phyloP scores from a whole-genome alignment of 208 protist genomes.

The Wallacemonas sp. region DNA sequence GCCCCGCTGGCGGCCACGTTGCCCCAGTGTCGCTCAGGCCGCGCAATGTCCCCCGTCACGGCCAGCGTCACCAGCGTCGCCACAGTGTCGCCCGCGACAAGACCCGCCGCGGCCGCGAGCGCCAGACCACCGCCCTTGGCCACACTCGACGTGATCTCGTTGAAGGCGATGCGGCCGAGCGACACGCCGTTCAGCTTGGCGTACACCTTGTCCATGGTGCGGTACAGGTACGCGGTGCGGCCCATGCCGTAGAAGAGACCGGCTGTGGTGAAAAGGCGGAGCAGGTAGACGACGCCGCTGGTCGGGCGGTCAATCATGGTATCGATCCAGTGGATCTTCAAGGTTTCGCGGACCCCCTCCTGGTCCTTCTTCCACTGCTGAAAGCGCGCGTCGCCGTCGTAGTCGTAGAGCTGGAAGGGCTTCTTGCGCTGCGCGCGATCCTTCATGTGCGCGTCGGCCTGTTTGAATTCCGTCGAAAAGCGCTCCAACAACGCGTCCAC shows the following conservation, averaged over 20 bases:
- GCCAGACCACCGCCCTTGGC: constrained; percentile 63
- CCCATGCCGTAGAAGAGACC: constrained; percentile 81
- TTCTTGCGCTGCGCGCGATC: constrained; percentile 31
- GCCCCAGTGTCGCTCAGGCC: constrained; percentile 65
- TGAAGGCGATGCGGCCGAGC: constrained; percentile 55
- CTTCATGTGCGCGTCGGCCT: constrained; percentile 59
- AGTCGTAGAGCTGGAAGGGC: constrained; percentile 62
- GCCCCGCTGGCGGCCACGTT: constrained; percentile 48
- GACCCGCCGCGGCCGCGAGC: constrained; percentile 43
- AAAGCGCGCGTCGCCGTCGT: constrained; percentile 72
- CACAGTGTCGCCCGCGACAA: constrained; percentile 51
- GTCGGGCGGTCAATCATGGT: constrained; percentile 64
- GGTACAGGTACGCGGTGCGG: constrained; percentile 76
- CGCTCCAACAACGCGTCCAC: constrained; percentile 62
- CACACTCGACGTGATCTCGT: constrained; percentile 62
- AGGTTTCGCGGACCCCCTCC: constrained; percentile 44
- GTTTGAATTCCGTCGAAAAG: constrained; percentile 55
- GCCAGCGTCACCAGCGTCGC: constrained; percentile 32
- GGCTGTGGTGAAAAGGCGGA: constrained; percentile 67
- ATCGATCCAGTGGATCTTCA: constrained; percentile 86
- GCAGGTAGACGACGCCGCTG: constrained; percentile 52
- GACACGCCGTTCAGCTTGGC: constrained; percentile 85
- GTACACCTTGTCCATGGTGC: constrained; percentile 90
- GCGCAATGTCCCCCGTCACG: constrained; percentile 35
- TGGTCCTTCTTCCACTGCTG: constrained; percentile 76